A percentile compares a stretch with the other conserved stretches of the same genome.
Conservation (phyloP, 129 eudicot species). For the Flaveria bidentis region DNA sequence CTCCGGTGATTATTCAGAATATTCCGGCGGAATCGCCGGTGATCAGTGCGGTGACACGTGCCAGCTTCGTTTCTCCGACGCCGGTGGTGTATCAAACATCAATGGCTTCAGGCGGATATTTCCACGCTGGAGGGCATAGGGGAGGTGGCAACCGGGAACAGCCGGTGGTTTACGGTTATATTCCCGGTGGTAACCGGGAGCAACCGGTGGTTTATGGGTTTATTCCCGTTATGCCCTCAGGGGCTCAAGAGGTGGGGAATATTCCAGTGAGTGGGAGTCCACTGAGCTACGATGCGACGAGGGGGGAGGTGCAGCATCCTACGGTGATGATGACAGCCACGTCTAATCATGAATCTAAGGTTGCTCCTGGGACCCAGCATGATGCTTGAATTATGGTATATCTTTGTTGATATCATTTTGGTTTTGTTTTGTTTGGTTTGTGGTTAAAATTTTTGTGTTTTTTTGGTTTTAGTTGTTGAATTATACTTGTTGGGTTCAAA, state of each 20-base stretch:
- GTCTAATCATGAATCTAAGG: slow-evolving; percentile 28
- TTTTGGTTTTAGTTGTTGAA: slow-evolving; percentile 12
- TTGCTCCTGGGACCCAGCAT: slow-evolving; percentile 27
- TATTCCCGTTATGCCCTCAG: slow-evolving; percentile 43
- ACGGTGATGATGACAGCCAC: slow-evolving; percentile 33
- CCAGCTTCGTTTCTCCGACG: slow-evolving; percentile 26
- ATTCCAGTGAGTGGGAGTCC: slow-evolving; percentile 40
- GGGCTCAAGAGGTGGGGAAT: slow-evolving; percentile 33
- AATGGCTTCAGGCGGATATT: slow-evolving; percentile 29
- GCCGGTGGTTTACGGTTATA: slow-evolving; percentile 44
- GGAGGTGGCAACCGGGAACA: slow-evolving; percentile 49
- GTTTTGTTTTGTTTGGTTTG: slow-evolving; percentile 12
- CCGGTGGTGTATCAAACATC: slow-evolving; percentile 28
- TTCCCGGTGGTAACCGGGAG: slow-evolving; percentile 45
- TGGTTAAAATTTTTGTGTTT: slow-evolving; percentile 24
- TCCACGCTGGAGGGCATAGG: slow-evolving; percentile 32
- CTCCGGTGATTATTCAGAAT: slow-evolving; percentile 28
- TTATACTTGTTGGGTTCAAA: background rate
- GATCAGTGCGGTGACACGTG: slow-evolving; percentile 30
- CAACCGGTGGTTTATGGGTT: slow-evolving; percentile 55
- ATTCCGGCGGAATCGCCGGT: slow-evolving; percentile 20
- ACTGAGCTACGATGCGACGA: slow-evolving; percentile 31
- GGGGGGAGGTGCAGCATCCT: slow-evolving; percentile 26
- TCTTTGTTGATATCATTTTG: slow-evolving; percentile 23
- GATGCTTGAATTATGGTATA: slow-evolving; percentile 24